Base-by-base conservation (phyloP, 257 asterid species). In the Pogostemon cablin region DNA sequence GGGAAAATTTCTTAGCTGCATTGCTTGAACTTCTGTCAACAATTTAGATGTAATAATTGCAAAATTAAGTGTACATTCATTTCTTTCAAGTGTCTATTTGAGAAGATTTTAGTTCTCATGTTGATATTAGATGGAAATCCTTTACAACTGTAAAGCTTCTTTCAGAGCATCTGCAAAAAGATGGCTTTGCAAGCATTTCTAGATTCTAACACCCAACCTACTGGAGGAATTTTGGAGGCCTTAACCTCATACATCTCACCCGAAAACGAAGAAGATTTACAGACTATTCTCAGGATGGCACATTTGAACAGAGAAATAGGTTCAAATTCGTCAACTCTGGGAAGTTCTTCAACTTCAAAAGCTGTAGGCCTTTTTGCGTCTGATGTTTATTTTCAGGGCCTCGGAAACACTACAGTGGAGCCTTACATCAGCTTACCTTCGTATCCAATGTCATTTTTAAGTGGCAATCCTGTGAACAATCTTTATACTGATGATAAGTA, bases 111-210 rank as follows among this genome's bases (percentile, higher is more conserved):
- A 34, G 10, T 6, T 11, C 55, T 73, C 46, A 25, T 68, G 55
- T 46, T 74, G 64, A 25, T 25, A 1, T 25, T 25, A 25, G 32
- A 25, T 25, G 32, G 32, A 25, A 25, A 25, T 25, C 32, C 32
- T 25, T 25, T 25, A 25, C 32, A 25, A 25, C 32, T 25, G 32
- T 25, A 25, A 25, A 25, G 32, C 32, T 25, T 25, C 32, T 25
- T 25, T 25, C 32, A 25, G 32, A 25, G 32, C 32, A 35, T 47
- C 56, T 64, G n/a, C 65, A 37, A 73, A 63, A 75, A 50, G 76
- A 71, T 82, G 92, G 72, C 75, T 58, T 61, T 71, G 73, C 79
- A 83, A 38, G 78, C 62, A 10, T 79, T 60, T 72, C 59, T 69
- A 9, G 67, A 79, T 39, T 73, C 79, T 37, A 68, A 67, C 50